Evolutionary conservation across 805 yeast species (phyloP), one percentile per base, ranked within the genome.

Genomic region (Kodamaea kakaduensis): DNA sequence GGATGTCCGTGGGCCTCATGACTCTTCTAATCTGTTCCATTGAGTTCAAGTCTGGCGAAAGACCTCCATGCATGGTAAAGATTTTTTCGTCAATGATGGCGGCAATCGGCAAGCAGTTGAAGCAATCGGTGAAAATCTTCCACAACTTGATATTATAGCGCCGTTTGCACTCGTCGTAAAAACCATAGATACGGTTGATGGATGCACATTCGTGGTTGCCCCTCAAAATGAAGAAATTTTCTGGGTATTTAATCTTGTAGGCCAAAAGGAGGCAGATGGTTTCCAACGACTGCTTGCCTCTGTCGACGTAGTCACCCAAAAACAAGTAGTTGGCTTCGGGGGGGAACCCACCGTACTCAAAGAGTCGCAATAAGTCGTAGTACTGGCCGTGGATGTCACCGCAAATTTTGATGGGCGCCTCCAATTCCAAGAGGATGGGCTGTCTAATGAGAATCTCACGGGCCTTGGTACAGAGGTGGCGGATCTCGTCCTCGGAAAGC

Each of bases 361-460:
- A 90, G 52, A 90, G 76, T 64, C 98, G 83, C 59, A 90, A 75
- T 52, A 90, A 77, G 64, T 90, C 98, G 59, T 90, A 90, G 66
- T 93, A 90, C 67, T 90, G 98, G 39, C 98, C 98, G 63, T 90
- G 98, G 55, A 90, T 93, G 63, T 90, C 98, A 64, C 98, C 98
- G 69, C 96, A 88, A 41, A 84, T 84, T 64, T 88, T 89, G 54
- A 90, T 90, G 38, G 98, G 98, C 14, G 98, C 97, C 65, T 93
- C 97, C 50, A 90, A 75, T 62, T 90, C 98, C 53, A 90, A 71
- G 48, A 90, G 70, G 50, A 93, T 93, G 35, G 98, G 98, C 67
- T 90, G 98, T 64, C 87, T 95, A 59, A 90, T 93, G 65, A 90
- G 90, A 55, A 90, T 93, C 60, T 94, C 97, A 66, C 98, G 81